Evolutionary conservation across 108 stramenopile species (phyloP).

Genomic region (Skeletonema marinoi): DNA sequence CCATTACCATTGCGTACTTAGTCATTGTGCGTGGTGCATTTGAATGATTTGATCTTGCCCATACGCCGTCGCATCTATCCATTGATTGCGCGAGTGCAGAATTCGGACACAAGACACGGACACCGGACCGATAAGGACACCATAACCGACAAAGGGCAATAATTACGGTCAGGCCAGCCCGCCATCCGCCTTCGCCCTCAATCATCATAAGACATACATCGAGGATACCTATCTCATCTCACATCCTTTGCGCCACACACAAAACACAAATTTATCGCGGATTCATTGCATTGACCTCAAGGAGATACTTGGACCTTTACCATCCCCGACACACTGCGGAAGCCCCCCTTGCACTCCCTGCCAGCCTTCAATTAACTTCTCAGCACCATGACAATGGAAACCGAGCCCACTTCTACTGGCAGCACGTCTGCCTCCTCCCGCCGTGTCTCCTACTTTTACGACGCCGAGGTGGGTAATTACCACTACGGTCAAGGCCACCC

Average conservation of each 20-base stretch:
- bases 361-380: not conserved
- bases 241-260: not conserved
- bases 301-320: not conserved
- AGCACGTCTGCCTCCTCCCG: slow-evolving; percentile 36
- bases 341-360: not conserved
- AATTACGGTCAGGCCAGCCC: no score
- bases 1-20: no score
- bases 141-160: no score
- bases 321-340: not conserved
- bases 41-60: no score
- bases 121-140: no score
- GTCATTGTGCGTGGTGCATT: no score
- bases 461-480: slow-evolving; percentile 96
- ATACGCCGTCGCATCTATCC: no score
- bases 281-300: not conserved
- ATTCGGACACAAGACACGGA: no score
- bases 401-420: not conserved
- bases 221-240: no score
- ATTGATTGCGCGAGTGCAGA: no score
- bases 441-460: slow-evolving; percentile 95
- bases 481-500: slow-evolving; percentile 99
- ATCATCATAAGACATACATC: no score
- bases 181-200: no score
- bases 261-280: not conserved
- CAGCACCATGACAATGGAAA: not conserved